Evolutionary conservation across 2,329 filamentous ascomycete species (phyloP), one percentile per base, ranked within the genome.

Genomic region (Claviceps monticola): DNA sequence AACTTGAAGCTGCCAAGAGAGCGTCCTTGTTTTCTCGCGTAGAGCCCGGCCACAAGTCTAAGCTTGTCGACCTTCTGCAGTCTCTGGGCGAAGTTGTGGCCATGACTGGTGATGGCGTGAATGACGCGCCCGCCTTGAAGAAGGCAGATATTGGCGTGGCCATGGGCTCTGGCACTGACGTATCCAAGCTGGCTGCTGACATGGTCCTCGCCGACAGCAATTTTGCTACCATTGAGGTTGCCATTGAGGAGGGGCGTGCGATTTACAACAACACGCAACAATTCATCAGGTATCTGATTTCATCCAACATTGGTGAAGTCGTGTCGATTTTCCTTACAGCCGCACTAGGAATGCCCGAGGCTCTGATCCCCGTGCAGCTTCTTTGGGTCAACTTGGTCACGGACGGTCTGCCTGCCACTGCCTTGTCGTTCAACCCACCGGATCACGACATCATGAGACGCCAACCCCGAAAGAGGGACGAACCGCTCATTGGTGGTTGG

Each of bases 251-350:
- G 71, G 93, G 93, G 51, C 86, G 93, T 56, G 90, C 90, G 57
- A 98, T 98, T 71, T 98, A 96, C 79, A 97, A 93, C 83, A 98
- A 98, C 76, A 98, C 93, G 5, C 93, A 98, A 67, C 93, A 98
- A 68, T 98, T 98, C 71, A 98, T 98, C 71, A 88, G 94, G 48
- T 98, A 98, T 68, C 79, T 98, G 55, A 98, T 98, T 67, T 97
- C 91, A 8, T 97, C 91, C 57, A 98, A 98, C 74, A 98, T 98
- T 59, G 94, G 93, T 62, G 93, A 98, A 68, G 93, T 98, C 38
- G 93, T 98, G 38, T 97, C 93, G 9, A 98, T 98, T 69, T 98
- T 98, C 78, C 71, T 98, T 61, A 98, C 93, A 13, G 93, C 93
- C 26, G 93, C 93, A 14, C 75, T 94, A 54, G 94, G 94, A 58